A percentile compares a stretch with the other conserved stretches of the same genome.
Conservation (phyloP, 1,284 basidiomycete genomes). For the Apiotrichum brassicae region DNA sequence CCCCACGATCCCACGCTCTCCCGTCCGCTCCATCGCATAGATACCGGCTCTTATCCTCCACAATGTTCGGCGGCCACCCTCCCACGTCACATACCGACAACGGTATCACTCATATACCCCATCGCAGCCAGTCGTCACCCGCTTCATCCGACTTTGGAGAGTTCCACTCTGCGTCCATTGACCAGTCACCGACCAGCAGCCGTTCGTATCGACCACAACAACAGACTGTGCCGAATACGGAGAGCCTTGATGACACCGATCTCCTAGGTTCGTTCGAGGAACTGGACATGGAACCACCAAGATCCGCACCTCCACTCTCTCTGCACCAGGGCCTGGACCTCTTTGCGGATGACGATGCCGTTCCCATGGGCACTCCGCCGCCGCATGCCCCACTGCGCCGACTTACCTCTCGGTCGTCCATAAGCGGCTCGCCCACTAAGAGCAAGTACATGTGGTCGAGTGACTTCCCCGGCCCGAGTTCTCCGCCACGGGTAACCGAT, state of each 20-base stretch:
- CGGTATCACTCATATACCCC: background rate
- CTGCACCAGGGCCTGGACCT: conserved; percentile 1
- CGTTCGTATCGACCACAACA: too few species aligned
- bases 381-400: background rate
- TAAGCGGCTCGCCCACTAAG: background rate
- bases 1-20: background rate
- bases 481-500: conserved; percentile 31
- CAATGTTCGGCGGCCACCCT: background rate
- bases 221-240: too few species aligned
- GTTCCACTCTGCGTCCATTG: conserved; percentile 11
- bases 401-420: background rate
- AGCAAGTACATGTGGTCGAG: background rate
- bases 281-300: background rate
- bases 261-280: too few species aligned
- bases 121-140: background rate
- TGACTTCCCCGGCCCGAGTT: conserved; percentile 28
- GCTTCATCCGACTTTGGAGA: conserved; percentile 19
- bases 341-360: conserved; percentile 6
- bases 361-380: background rate
- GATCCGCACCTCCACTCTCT: background rate
- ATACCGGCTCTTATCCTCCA: background rate
- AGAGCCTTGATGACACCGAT: too few species aligned
- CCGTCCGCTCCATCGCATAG: background rate
- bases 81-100: background rate
- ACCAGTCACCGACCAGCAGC: too few species aligned